phyloP scores from a whole-genome alignment of 805 yeast species.

The Candida pseudofarinosa region DNA sequence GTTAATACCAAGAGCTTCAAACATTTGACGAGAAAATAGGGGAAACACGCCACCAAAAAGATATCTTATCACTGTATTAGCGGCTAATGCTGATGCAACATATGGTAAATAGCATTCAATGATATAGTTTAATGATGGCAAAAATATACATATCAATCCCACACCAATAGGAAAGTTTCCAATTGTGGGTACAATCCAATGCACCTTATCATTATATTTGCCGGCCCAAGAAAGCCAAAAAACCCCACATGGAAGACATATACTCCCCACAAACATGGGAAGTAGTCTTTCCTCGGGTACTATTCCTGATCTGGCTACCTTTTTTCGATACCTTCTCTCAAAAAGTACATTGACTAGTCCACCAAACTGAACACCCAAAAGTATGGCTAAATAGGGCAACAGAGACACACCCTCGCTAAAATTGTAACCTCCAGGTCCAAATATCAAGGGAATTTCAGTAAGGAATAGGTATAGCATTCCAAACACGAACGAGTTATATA shows the following conservation, averaged over 20 bases:
- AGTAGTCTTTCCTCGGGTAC: constrained; percentile 1
- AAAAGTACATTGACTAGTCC: constrained; percentile 44
- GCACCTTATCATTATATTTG: constrained; percentile 49
- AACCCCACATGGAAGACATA: constrained; percentile 33
- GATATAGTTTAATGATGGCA: not conserved
- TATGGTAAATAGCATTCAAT: not conserved
- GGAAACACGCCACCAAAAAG: constrained; percentile 1
- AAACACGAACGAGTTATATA: constrained; percentile 38
- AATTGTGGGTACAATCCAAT: constrained; percentile 73
- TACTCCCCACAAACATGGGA: not conserved
- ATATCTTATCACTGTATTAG: not conserved
- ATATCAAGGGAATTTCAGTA: constrained; percentile 33
- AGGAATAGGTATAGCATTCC: constrained; percentile 36
- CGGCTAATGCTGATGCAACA: constrained; percentile 1
- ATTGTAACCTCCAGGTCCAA: constrained; percentile 54
- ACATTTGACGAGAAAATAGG: constrained; percentile 1
- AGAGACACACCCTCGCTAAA: constrained; percentile 55
- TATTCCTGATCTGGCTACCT: not conserved
- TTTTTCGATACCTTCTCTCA: constrained; percentile 41
- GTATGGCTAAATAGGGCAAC: constrained; percentile 69
- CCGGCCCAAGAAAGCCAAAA: constrained; percentile 54
- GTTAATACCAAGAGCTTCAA: not conserved
- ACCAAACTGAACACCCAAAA: constrained; percentile 61
- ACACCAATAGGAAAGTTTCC: constrained; percentile 45
- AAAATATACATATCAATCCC: constrained; percentile 1